Base-by-base conservation (phyloP, 2,329 filamentous ascomycete species). In the Cladosporium sp. region DNA sequence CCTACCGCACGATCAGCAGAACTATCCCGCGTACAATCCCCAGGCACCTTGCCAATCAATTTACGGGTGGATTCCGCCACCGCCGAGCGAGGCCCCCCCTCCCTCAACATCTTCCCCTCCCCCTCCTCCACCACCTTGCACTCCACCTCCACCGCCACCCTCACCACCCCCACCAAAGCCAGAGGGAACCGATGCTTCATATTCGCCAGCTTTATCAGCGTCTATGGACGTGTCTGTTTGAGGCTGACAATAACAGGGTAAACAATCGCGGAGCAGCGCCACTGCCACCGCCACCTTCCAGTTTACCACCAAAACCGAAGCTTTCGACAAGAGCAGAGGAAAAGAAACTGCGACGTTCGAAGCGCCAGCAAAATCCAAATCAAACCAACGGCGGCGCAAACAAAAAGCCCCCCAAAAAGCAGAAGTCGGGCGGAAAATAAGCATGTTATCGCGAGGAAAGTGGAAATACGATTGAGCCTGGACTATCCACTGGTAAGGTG, bases 161-260 rank as follows among this genome's bases (percentile, higher is more conserved):
- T 16, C 45, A 15, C 43, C 43, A 27, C 43, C 43, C 27, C 43
- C 43, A 13, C 20, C 32, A 18, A 19, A 35, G 30, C 42, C 29
- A 36, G 25, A 35, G 25, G 25, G 25, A 13, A 15, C n/a, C 13
- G 15, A 38, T 15, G 7, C 18, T 16, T 25, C 43, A 7, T 39
- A 20, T 11, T 39, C 45, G 27, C 36, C 45, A 13, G 18, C 16
- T 13, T 48, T 36, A n/a, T 48, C 45, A 25, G 36, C 27, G 16
- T 48, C 45, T n/a, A 39, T 40, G 45, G 45, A 39, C 13, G 15
- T 40, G 36, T 40, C 45, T 13, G 36, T 40, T 22, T 40, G 27
- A 32, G 33, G 33, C 36, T 40, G 25, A 48, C 45, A 12, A 16
- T 15, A 12, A 47, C 25, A 30, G 43, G 22, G n/a, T 25, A 25